Percentiles rank a stretch among this genome's conserved stretches.
phyloP scores from a whole-genome alignment of 192 early-diverging fungal genomes.

The Backusella tarrabulga region DNA sequence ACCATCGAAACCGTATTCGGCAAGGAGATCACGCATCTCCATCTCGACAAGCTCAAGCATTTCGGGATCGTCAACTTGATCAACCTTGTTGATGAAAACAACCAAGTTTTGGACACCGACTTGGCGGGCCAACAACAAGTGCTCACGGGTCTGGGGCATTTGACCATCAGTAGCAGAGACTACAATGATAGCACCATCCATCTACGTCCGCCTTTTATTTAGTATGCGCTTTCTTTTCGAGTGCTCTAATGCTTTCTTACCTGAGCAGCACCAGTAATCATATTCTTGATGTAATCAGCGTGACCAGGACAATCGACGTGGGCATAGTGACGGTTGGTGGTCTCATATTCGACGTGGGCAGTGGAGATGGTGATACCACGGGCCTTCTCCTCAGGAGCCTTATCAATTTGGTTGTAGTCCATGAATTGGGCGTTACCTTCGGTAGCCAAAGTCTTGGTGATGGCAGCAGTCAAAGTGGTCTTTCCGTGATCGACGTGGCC shows the following conservation, averaged over 20 bases:
- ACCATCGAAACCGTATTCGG: conserved; percentile 90
- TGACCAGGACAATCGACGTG: conserved; percentile 99
- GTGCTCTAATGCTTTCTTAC: conserved; percentile 29
- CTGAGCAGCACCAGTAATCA: conserved; percentile 98
- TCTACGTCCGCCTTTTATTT: conserved; percentile 35
- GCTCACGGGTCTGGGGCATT: conserved; percentile 99
- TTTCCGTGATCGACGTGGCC: conserved; percentile 99
- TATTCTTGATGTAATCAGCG: conserved; percentile 99
- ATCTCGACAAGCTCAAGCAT: conserved; percentile 99
- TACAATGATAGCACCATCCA: conserved; percentile 98
- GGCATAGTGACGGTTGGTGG: conserved; percentile 85
- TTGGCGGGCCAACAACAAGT: conserved; percentile 93
- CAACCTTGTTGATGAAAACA: conserved; percentile 99
- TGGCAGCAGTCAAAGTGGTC: conserved; percentile 97
- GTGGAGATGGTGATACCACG: conserved; percentile 98
- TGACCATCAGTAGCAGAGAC: conserved; percentile 98
- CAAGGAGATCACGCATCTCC: conserved; percentile 96
- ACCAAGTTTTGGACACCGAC: conserved; percentile 92
- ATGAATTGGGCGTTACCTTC: conserved; percentile 85
- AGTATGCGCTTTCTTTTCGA: no score
- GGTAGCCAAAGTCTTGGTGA: conserved; percentile 90
- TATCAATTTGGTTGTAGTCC: conserved; percentile 97
- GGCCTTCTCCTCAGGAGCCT: conserved; percentile 97
- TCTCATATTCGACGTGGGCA: conserved; percentile 98
- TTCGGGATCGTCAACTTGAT: conserved; percentile 93